Conservation (phyloP, 495 filamentous ascomycete genomes). For the Daldinia grandis region DNA sequence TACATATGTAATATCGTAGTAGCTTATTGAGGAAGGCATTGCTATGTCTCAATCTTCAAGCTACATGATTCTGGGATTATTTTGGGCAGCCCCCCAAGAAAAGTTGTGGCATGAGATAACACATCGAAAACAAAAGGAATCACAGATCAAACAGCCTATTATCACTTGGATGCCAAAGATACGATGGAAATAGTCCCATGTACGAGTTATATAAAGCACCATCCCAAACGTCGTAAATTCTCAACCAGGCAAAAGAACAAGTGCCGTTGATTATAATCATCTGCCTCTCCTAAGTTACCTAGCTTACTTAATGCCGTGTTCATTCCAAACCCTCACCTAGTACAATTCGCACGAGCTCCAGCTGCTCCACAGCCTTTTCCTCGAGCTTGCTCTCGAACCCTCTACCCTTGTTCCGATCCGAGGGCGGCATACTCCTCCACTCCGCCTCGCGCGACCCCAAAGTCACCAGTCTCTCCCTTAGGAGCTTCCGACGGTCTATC, state of each 20-base stretch:
- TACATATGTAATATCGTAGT: not conserved
- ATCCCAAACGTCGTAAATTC: not conserved
- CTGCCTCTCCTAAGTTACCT: slow-evolving; percentile 11
- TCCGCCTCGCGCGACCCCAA: slow-evolving; percentile 73
- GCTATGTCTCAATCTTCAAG: not conserved
- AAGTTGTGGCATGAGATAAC: not conserved
- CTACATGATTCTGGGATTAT: not conserved
- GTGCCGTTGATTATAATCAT: slow-evolving; percentile 7
- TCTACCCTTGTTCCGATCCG: slow-evolving; percentile 44
- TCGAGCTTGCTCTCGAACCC: slow-evolving; percentile 70
- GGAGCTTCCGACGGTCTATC: slow-evolving; percentile 64
- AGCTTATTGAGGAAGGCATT: not conserved
- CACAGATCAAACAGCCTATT: not conserved
- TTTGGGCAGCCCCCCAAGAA: not conserved
- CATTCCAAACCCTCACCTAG: slow-evolving; percentile 52
- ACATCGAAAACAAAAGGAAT: not conserved
- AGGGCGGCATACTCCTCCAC: slow-evolving; percentile 63
- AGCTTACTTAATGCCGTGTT: slow-evolving; percentile 9
- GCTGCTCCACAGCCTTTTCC: slow-evolving; percentile 73
- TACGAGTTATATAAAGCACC: not conserved
- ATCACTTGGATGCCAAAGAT: not conserved
- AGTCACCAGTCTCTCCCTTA: slow-evolving; percentile 76
- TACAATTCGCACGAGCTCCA: slow-evolving; percentile 63
- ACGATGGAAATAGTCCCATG: not conserved
- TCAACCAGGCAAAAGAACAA: not conserved